Base-by-base conservation (phyloP, 2,329 filamentous ascomycete species). In the Trichoderma sp. region DNA sequence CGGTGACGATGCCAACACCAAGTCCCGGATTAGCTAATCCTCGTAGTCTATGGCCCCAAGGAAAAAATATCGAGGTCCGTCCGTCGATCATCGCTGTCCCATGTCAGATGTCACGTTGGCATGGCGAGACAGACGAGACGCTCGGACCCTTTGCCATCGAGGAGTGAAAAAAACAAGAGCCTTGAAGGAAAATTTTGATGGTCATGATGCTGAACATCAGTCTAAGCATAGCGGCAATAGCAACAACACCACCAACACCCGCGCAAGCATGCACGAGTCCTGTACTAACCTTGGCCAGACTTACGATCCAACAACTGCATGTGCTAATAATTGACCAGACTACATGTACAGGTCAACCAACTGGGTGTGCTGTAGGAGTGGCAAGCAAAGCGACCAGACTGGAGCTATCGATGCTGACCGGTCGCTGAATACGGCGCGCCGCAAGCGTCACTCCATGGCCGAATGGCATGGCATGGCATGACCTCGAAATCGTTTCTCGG, bases 21-120 rank as follows among this genome's bases (percentile, higher is more conserved):
- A 66, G 47, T 55, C 13, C 65, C 65, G 65, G 65, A 59, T 68
- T 68, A 68, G 32, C 34, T 68, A 47, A 68, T 68, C 65, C 34
- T 36, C 34, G 34, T 36, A 36, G 34, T 36, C 34, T 36, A 36
- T 47, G 26, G 65, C 34, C 34, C 34, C 57, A 28, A 28, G 39
- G 28, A 34, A 59, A 57, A 28, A 63, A 6, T 34, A 39, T 55
- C 47, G 13, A 36, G 15, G 30, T 28, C 32, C 64, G 32, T 39
- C 34, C 26, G 53, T 59, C 65, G 65, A 68, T 68, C 65, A 68
- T 68, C n/a, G n/a, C 55, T 32, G 34, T 47, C 53, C 65, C 55
- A 68, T 59, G 53, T 23, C 64, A 55, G 47, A 55, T 67, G 64
- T 55, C 34, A 67, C 15, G 55, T 32, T 55, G 30, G 62, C 43